phyloP scores from a whole-genome alignment of 768 basidiomycete genomes.

The Chalciporus piperatus region DNA sequence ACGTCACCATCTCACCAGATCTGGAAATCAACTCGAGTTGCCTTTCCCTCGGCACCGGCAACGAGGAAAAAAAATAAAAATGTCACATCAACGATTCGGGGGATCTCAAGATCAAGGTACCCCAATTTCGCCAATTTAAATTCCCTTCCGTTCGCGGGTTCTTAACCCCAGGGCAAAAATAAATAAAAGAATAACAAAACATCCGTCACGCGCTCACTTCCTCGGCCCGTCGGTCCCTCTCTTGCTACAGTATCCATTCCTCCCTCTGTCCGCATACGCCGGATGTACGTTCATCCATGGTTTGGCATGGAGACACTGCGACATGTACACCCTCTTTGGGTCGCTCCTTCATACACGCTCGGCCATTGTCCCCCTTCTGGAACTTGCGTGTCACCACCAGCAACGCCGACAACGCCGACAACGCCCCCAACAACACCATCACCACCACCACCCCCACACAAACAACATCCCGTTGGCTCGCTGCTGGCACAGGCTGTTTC shows the following conservation, averaged over 20 bases:
- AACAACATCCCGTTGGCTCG: too few species aligned
- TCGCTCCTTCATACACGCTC: not conserved
- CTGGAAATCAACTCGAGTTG: conserved; percentile 33
- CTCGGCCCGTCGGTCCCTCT: not conserved
- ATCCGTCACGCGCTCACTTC: conserved; percentile 5
- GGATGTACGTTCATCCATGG: conserved; percentile 7
- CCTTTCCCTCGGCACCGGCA: conserved; percentile 44
- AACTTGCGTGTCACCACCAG: not conserved
- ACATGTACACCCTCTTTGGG: conserved; percentile 5
- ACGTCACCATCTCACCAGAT: conserved; percentile 33
- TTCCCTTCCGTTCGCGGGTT: not conserved
- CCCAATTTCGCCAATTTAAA: conserved; percentile 11
- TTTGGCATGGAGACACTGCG: conserved; percentile 17
- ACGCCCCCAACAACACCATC: not conserved
- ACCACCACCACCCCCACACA: too few species aligned
- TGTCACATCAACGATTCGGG: not conserved
- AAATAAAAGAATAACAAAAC: not conserved
- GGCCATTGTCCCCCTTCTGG: not conserved
- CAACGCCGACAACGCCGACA: not conserved
- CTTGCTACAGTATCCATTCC: not conserved
- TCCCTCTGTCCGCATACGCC: not conserved
- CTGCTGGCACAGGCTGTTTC: not conserved
- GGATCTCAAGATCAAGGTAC: conserved; percentile 39
- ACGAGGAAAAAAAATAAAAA: conserved; percentile 3
- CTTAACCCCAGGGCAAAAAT: not conserved